These are phyloP conservation scores for Baorangia bicolor DNA, from an alignment of 768 basidiomycete genomes.

Conservation along the genomic window DNA sequence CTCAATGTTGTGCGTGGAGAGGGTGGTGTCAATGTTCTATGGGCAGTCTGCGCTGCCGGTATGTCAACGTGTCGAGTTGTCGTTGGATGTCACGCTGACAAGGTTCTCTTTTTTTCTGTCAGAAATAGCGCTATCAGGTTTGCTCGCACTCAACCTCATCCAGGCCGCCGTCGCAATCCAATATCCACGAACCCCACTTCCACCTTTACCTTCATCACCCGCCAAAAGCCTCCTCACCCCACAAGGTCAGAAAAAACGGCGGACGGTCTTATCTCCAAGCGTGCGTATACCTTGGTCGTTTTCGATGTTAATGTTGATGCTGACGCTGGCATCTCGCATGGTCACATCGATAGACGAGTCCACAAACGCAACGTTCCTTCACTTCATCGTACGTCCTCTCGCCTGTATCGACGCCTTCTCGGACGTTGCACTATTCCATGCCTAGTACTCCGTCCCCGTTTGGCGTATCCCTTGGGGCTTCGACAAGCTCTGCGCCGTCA, in stretches of 20 bases:
- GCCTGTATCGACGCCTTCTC: conserved; percentile 33
- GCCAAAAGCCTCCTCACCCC: conserved; percentile 23
- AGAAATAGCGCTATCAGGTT: conserved; percentile 33
- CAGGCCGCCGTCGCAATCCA: conserved; percentile 37
- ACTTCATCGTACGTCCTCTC: conserved; percentile 30
- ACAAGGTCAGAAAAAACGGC: conserved; percentile 29
- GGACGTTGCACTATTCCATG: conserved; percentile 34
- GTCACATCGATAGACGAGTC: conserved; percentile 17
- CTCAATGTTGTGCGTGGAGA: conserved; percentile 30
- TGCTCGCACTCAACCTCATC: conserved; percentile 35
- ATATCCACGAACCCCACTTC: conserved; percentile 34
- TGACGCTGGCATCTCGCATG: neutral
- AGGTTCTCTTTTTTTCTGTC: neutral
- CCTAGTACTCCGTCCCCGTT: conserved; percentile 41
- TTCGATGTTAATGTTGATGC: neutral
- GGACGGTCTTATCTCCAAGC: conserved; percentile 21
- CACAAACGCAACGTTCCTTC: conserved; percentile 30
- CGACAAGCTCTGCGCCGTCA: conserved; percentile 28
- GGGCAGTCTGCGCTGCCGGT: conserved; percentile 34
- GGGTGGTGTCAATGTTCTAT: conserved; percentile 5
- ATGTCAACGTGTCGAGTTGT: neutral
- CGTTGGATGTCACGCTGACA: neutral
- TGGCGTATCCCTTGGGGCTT: conserved; percentile 33
- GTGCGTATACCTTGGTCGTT: conserved; percentile 11
- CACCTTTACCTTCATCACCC: conserved; percentile 26